These are phyloP conservation scores for Stevia rebaudiana DNA, from an alignment of 140 eudicot genomes.

Conservation along the genomic window DNA sequence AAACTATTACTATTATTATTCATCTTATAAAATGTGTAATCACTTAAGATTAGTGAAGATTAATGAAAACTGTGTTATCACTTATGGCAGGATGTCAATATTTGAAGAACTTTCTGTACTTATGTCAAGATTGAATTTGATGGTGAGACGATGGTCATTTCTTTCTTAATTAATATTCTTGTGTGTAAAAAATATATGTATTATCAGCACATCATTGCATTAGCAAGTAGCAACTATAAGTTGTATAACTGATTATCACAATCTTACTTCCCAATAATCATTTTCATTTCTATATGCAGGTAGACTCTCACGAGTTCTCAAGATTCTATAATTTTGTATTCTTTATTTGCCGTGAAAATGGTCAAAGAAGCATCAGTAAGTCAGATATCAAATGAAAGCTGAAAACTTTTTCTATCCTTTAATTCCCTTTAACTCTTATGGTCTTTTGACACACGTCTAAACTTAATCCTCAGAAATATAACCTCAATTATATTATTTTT, in stretches of 20 bases:
- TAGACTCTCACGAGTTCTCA: slow-evolving; percentile 54
- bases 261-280: not conserved
- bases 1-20: not conserved
- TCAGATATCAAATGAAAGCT: slow-evolving; percentile 14
- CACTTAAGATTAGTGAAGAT: not conserved
- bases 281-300: slow-evolving; percentile 33
- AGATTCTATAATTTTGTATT: slow-evolving; percentile 83
- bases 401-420: slow-evolving; percentile 2
- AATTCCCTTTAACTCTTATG: not conserved
- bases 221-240: not conserved
- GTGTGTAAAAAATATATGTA: not conserved
- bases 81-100: slow-evolving; percentile 47
- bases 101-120: slow-evolving; percentile 56
- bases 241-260: not conserved
- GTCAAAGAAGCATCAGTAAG: slow-evolving; percentile 82
- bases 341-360: slow-evolving; percentile 76
- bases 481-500: not conserved
- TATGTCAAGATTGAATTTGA: slow-evolving; percentile 47
- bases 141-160: slow-evolving; percentile 35
- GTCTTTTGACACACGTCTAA: not conserved
- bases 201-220: not conserved
- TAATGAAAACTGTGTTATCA: slow-evolving; percentile 10
- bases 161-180: not conserved
- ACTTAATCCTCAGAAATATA: not conserved
- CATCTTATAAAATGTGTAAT: not conserved